Base-by-base conservation (phyloP, 768 basidiomycete genomes). In the Solioccasus polychromus region DNA sequence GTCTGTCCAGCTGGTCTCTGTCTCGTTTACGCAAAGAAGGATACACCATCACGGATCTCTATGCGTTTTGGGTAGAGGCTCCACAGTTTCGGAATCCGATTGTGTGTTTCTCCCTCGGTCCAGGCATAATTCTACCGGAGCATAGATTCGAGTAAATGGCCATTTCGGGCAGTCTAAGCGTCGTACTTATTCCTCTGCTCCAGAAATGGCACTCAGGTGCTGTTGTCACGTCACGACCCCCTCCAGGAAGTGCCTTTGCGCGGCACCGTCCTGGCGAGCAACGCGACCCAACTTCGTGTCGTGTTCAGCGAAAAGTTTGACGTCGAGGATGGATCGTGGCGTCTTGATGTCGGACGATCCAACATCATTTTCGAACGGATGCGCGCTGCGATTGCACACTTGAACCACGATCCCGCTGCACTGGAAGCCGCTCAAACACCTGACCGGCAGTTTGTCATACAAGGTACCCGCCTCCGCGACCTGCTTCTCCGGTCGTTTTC, bases 401-500 rank as follows among this genome's bases (percentile, higher is more conserved):
- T 92, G 20, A 70, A 77, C 44, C 68, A 75, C 17, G 78, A 92
- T 52, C 77, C 82, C 0, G 57, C 58, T 3, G 43, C 52, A 8
- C 62, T 75, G 22, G 77, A 81, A 52, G 45, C 38, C 2, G 29
- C 43, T 23, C 51, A 58, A n/a, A 54, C 51, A 3, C 45, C 54
- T 2, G 71, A 73, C 43, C 67, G 69, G 24, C 75, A 88, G 55
- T 64, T 70, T 42, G 75, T 88, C 18, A 58, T 88, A 1, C 74
- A 77, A 34, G 92, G 91, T 0, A 92, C 90, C 2, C 68, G 75
- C 44, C 68, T 94, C 11, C 78, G 89, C 22, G 84, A 92, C 51
- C 69, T 84, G 1, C 54, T 94, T 12, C 68, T 95, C 3, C 74
- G 74, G 17, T 72, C 79, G 3, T 86, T 85, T 57, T 70, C 55